A percentile compares a stretch with the other conserved stretches of the same genome.
Evolutionary conservation across 164 flowering plant genomes (phyloP).

Genomic region (Saururus chinensis): DNA sequence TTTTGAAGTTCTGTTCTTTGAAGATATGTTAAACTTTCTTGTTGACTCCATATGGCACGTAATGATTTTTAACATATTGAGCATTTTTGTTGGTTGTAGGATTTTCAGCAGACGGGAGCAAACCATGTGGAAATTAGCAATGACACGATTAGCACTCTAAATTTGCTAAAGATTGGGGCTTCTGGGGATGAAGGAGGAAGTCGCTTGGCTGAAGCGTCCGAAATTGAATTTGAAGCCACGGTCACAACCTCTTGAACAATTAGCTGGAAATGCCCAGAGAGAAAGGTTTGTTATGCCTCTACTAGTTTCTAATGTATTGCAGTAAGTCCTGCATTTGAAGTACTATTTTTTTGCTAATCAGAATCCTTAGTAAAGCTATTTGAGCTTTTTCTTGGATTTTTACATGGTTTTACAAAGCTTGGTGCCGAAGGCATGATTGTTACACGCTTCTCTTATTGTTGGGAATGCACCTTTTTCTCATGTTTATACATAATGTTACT

Average conservation of each 20-base stretch:
- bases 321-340: not conserved
- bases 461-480: too few relatives aligned
- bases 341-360: not conserved
- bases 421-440: too few relatives aligned
- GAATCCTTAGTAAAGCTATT: too few relatives aligned
- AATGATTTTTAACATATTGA: not conserved
- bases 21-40: not conserved
- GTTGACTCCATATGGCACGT: not conserved
- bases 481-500: too few relatives aligned
- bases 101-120: constrained; percentile 15
- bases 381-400: too few relatives aligned
- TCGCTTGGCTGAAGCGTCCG: constrained; percentile 46
- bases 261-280: constrained; percentile 29
- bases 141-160: constrained; percentile 20
- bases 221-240: constrained; percentile 76
- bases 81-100: constrained; percentile 16
- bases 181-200: constrained; percentile 33
- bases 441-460: too few relatives aligned
- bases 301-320: too few relatives aligned
- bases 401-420: too few relatives aligned
- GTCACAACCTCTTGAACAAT: constrained; percentile 46
- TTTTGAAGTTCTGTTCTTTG: not conserved
- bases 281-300: constrained; percentile 38
- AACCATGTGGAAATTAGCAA: constrained; percentile 21
- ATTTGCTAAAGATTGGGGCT: constrained; percentile 26